Base-by-base conservation (phyloP, 129 eudicot species). In the Saussurea involucrata region DNA sequence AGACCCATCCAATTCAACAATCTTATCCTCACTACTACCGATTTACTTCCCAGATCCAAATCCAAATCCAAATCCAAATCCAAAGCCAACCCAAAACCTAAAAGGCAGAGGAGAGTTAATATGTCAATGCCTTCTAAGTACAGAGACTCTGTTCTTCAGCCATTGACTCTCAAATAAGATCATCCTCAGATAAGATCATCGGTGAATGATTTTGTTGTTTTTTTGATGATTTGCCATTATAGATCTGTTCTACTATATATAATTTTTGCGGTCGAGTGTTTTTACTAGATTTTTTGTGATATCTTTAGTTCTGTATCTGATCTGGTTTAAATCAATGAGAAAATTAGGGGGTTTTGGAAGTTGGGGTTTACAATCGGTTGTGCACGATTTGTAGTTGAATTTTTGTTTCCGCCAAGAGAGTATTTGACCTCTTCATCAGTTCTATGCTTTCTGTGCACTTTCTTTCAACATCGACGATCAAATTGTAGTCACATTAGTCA, bases 81-180 rank as follows among this genome's bases (percentile, higher is more conserved):
- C 2, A 80, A 73, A 34, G 13, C 55, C 13, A 81, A 57, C 79
- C 5, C 22, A 5, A 76, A 60, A 75, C 72, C 64, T 3, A 78
- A 67, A 72, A 79, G 74, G 57, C 84, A 78, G 69, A 81, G 74
- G 76, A 81, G 81, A 10, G 80, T 36, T 72, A 36, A 65, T 40
- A 76, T 31, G 83, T 27, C 82, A 32, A 17, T 86, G 71, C 85
- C 88, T 44, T 73, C 78, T 5, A 86, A 86, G 78, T 86, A 68
- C 46, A 80, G 81, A 66, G 88, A 82, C 58, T 87, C 84, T 78
- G 86, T 78, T 78, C 68, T 85, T 79, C 86, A 75, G 46, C 73
- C 85, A 46, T 81, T 53, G 78, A 80, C 68, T 79, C 83, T 68
- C 29, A 80, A 66, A 66, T 67, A 49, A 72, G 83, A 73, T 68